These are phyloP conservation scores for Cercospora beticola DNA, from an alignment of 2,329 filamentous ascomycete genomes.

Conservation along the genomic window DNA sequence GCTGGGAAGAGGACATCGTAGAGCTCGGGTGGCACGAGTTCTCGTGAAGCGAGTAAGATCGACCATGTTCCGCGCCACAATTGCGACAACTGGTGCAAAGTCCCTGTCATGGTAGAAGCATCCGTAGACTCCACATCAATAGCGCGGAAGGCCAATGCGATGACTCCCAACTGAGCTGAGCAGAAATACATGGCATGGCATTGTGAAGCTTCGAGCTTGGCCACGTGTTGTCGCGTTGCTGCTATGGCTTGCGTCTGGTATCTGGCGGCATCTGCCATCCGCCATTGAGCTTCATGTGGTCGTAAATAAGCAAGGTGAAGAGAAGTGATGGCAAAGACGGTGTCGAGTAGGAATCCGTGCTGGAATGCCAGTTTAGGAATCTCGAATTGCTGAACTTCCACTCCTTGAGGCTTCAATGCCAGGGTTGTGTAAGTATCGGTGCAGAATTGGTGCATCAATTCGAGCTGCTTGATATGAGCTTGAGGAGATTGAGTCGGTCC, in stretches of 20 bases:
- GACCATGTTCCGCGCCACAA: constrained; percentile 25
- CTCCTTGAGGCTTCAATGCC: constrained; percentile 9
- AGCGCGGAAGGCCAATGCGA: constrained; percentile 21
- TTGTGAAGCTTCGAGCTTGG: constrained; percentile 17
- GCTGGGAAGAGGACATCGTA: constrained; percentile 20
- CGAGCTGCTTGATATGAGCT: constrained; percentile 25
- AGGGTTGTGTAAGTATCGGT: constrained; percentile 24
- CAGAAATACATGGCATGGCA: constrained; percentile 23
- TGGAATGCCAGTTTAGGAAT: constrained; percentile 24
- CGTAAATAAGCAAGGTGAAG: constrained; percentile 25
- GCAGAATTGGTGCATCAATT: constrained; percentile 29
- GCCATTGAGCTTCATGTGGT: constrained; percentile 15
- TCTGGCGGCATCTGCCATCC: constrained; percentile 20
- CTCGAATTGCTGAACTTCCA: constrained; percentile 16
- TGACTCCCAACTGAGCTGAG: constrained; percentile 24
- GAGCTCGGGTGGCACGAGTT: constrained; percentile 17
- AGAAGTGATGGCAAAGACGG: constrained; percentile 27
- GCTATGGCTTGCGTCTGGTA: constrained; percentile 24
- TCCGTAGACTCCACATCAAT: constrained; percentile 15
- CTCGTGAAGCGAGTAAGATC: constrained; percentile 19
- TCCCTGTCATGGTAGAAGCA: constrained; percentile 18
- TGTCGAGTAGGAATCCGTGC: constrained; percentile 26
- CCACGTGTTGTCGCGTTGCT: constrained; percentile 18
- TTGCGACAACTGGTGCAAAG: constrained; percentile 16
- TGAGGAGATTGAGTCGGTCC: constrained; percentile 1